A percentile compares a stretch with the other conserved stretches of the same genome.
phyloP scores from a whole-genome alignment of 805 yeast genomes.

The Candida xiaguanensis region DNA sequence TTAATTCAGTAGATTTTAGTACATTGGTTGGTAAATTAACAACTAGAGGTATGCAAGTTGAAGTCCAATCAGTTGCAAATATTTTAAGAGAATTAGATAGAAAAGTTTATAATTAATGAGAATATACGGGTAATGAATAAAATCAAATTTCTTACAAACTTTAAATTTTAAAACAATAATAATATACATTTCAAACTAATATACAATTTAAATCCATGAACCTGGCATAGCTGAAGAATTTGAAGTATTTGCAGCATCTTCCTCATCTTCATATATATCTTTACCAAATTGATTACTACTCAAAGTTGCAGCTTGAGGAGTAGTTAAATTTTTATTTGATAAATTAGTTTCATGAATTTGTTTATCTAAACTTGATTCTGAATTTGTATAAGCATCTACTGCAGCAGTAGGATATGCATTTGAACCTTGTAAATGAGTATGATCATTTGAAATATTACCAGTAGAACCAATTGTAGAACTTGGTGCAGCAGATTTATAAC shows the following conservation, averaged over 20 bases:
- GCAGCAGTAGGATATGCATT: conserved; percentile 3
- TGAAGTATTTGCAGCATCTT: conserved; percentile 5
- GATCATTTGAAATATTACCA: background rate
- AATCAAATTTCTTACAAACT: too few species aligned
- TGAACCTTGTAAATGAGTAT: conserved; percentile 4
- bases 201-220: conserved; percentile 7
- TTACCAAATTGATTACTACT: background rate
- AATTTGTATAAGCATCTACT: background rate
- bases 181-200: conserved; percentile 3
- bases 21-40: conserved; percentile 70
- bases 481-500: background rate
- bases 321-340: background rate
- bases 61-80: conserved; percentile 85
- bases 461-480: background rate
- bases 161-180: background rate
- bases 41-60: conserved; percentile 85
- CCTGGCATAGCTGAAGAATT: conserved; percentile 10
- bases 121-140: too few species aligned
- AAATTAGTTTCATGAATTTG: conserved; percentile 3
- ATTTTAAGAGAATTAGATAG: conserved; percentile 79
- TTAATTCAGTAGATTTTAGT: conserved; percentile 68
- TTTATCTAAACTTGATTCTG: conserved; percentile 6
- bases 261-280: background rate
- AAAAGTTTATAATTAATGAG: conserved; percentile 44
- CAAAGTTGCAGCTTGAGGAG: conserved; percentile 3